Conservation (phyloP, 176 grass and related monocot species). For the Pontederia paniculata region DNA sequence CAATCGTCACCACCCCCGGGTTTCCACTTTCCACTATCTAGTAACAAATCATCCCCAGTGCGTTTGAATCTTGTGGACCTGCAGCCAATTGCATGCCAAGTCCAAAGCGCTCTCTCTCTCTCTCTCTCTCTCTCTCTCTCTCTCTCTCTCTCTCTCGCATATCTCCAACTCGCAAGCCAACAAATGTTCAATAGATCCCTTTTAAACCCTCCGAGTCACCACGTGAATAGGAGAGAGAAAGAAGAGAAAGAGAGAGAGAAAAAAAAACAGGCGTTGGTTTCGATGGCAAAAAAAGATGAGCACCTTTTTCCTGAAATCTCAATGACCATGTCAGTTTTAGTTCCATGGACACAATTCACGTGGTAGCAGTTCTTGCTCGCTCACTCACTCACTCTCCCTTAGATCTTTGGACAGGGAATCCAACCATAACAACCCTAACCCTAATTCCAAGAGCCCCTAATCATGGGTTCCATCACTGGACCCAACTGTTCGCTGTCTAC, state of each 20-base stretch:
- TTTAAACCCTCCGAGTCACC: constrained; percentile 4
- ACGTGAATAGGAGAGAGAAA: constrained; percentile 8
- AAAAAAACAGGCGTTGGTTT: background rate
- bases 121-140: too few species aligned
- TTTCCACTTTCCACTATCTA: background rate
- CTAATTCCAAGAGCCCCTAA: background rate
- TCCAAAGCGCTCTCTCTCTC: too few species aligned
- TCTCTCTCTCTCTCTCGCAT: background rate
- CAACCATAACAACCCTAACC: constrained; percentile 7
- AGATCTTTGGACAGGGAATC: background rate
- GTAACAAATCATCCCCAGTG: background rate
- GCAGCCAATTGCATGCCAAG: background rate
- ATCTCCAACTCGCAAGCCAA: constrained; percentile 11
- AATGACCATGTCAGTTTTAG: constrained; percentile 3
- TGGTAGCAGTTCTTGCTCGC: background rate
- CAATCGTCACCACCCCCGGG: background rate
- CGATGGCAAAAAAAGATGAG: constrained; percentile 11
- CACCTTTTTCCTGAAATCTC: constrained; percentile 7
- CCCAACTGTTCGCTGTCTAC: background rate
- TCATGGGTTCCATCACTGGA: background rate
- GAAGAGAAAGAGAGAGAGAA: background rate
- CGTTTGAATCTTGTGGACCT: background rate
- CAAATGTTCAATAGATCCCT: background rate
- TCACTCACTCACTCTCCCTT: background rate
- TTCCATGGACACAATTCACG: constrained; percentile 10